Base-by-base conservation (phyloP, 805 yeast species). In the Candida nemodendra region DNA sequence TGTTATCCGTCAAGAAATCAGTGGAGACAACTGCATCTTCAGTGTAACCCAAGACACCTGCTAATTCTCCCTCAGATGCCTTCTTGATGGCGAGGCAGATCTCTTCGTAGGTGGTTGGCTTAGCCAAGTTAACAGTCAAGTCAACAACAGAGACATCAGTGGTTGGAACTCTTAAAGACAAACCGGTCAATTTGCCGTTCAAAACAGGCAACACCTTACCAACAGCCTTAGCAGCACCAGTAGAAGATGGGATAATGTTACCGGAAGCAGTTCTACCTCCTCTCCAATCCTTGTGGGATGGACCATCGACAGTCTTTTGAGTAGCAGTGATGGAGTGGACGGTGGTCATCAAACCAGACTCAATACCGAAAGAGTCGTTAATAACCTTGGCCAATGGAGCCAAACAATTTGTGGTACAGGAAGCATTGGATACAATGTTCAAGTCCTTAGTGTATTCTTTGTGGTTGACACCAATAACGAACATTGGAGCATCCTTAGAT, bases 161-260 rank as follows among this genome's bases (percentile, higher is more conserved):
- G 64, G 96, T 88, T 68, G 96, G 96, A 48, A 88, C 95, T 74
- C 96, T 84, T 72, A 88, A 74, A 48, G 95, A 81, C 80, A 87
- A 76, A 76, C 96, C 96, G 53, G 96, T 88, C 68, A 88, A 82
- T 76, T 86, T 87, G 63, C 96, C 96, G 72, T 83, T 81, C 61
- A 88, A 78, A 60, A 75, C 82, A 53, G 96, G 96, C 60, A 88
- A 82, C 58, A 88, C 95, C 79, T 86, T 86, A 68, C 95, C 95
- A 58, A 88, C 96, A 53, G 95, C 95, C 82, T 88, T 88, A 62
- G 96, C 96, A 60, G 96, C 96, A 81, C 96, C 96, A 50, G 96
- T 88, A 49, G 95, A 84, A 27, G 95, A 86, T 63, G 96, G 96
- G 56, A 88, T 88, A 68, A 88, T 85, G 84, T 88, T 88, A 65